Base-by-base conservation (phyloP, 1,139 yeast species). In the Maudiozyma humilis region DNA sequence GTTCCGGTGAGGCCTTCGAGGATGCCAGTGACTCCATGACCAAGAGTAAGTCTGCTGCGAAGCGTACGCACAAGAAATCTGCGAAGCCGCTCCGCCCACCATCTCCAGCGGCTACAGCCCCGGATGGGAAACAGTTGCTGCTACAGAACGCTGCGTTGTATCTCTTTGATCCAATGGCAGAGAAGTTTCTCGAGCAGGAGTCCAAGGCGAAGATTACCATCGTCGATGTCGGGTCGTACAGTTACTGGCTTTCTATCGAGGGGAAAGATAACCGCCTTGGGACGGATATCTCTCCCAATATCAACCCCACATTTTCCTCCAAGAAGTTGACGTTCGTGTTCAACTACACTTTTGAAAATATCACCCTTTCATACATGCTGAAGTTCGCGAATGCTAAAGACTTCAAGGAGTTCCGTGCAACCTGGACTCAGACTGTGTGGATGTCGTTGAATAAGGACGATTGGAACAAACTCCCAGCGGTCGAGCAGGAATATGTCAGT, bases 251-350 rank as follows among this genome's bases (percentile, higher is more conserved):
- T 35, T 72, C 73, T 10, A 66, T 81, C 2, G 58, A 58, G 14
- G 60, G 66, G 1, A 43, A 53, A 5, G 56, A 54, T 3, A 33
- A 52, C 3, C 55, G 60, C 5, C 58, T 82, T 16, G 78, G 76
- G 2, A 64, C 73, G 3, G 54, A 60, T 1, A 57, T 85, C 20
- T 59, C 66, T 15, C 70, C 75, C 8, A 70, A 72, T 31, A 67
- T 84, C 66, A 79, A 75, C 53, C 88, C 94, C 1, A 71, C 76
- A 13, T 82, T 85, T 58, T 78, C 81, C 55, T 72, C 68, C 47
- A 79, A 75, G 32, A 71, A 73, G 30, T 51, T 63, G 10, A 72
- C 85, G 0, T 83, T 87, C 54, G 73, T 82, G 30, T 87, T 86
- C 71, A 83, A 83, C 56, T 71, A 75, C 50, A 67, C 66, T 29